Evolutionary conservation across 2,329 filamentous ascomycete species (phyloP).

Genomic region (Zasmidium citrigriseum): DNA sequence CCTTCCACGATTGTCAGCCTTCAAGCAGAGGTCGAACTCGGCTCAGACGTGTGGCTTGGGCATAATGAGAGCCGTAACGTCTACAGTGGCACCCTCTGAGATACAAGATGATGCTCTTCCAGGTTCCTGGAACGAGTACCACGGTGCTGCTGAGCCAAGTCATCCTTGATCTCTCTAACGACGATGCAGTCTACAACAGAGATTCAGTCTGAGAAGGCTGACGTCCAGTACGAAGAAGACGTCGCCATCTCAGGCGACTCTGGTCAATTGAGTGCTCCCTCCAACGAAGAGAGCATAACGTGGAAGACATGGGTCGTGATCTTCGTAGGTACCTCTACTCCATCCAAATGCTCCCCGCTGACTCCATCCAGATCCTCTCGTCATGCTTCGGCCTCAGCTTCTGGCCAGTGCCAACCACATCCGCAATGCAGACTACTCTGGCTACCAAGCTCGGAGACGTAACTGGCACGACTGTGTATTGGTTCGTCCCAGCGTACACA

Average conservation of each 20-base stretch:
- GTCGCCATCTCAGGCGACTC: background rate
- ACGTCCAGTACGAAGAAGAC: conserved; percentile 5
- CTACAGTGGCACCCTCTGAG: too few relatives aligned
- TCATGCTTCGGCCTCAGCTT: conserved; percentile 15
- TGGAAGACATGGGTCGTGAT: conserved; percentile 21
- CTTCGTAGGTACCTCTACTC: background rate
- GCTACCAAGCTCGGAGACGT: conserved; percentile 9
- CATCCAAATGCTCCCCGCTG: background rate
- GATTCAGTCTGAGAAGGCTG: conserved; percentile 13
- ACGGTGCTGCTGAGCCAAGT: too few relatives aligned
- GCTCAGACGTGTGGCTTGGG: too few relatives aligned
- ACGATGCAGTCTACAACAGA: too few relatives aligned
- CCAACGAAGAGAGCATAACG: conserved; percentile 6
- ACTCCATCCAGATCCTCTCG: conserved; percentile 7
- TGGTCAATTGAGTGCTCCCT: background rate
- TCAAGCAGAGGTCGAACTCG: too few relatives aligned
- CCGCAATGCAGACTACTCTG: conserved; percentile 9
- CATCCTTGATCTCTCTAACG: too few relatives aligned
- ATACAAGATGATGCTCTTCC: too few relatives aligned
- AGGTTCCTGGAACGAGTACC: too few relatives aligned
- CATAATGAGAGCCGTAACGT: too few relatives aligned
- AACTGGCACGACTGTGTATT: conserved; percentile 7
- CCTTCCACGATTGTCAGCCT: too few relatives aligned
- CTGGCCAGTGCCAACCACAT: conserved; percentile 15
- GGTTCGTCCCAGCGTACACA: conserved; percentile 14